Evolutionary conservation across 2,329 filamentous ascomycete genomes (phyloP), one percentile per base, ranked within the genome.

Genomic region (Fusarium cyanostomum): DNA sequence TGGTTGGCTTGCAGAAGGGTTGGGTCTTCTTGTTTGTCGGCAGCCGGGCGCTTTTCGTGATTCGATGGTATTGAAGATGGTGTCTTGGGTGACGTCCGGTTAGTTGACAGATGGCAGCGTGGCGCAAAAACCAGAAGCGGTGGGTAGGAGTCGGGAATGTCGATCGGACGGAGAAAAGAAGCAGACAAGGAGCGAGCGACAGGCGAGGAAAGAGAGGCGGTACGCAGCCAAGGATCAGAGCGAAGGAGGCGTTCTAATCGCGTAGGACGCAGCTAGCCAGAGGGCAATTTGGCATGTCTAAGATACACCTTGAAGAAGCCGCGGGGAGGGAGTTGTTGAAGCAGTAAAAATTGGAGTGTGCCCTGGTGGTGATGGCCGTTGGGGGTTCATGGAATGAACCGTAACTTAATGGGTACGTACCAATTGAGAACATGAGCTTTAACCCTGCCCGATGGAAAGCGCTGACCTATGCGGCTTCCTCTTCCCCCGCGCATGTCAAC

Each of bases 361-460:
- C n/a, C n/a, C n/a, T n/a, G 53, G 64, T 64, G 59, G 54, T 53
- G 63, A 66, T 66, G 46, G 44, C 45, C 50, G 38, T 52, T 59
- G 42, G 59, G 28, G 55, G 55, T 48, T 48, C 56, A 39, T 44
- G 51, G 58, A 58, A 52, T 38, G 34, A 42, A 41, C 37, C 43
- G 48, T 37, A 26, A 24, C n/a, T 30, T 24, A 26, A 16, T 12
- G 27, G 53, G 62, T 65, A 65, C 62, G 62, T 65, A 65, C 62
- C 62, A 52, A 63, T 66, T 65, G 57, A 65, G 35, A 37, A 41
- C 28, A 43, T 37, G 37, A 43, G 38, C 48, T 50, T 49, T 26
- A 61, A 54, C 54, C 52, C 30, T 60, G 30, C 52, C 30, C 55
- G 30, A 18, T 18, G 21, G 21, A 35, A 48, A 35, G 44, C 30